Evolutionary conservation across 805 yeast genomes (phyloP).

Genomic region (Metschnikowia hibisci): DNA sequence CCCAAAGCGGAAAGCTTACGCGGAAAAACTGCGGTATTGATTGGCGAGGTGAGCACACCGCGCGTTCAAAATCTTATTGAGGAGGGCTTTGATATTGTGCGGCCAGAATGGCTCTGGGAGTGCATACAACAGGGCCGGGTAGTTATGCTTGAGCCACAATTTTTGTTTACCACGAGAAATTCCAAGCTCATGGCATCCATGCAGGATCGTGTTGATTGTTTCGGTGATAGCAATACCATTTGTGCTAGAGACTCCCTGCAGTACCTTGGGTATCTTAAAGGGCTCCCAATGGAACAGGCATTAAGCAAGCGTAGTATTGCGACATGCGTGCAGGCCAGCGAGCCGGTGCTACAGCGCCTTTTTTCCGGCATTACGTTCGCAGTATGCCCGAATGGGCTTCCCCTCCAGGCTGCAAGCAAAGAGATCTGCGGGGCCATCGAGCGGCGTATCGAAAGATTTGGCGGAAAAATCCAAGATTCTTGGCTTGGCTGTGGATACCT

Average conservation of each 20-base stretch:
- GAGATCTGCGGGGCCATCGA: neutral
- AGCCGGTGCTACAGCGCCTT: constrained; percentile 25
- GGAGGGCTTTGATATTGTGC: constrained; percentile 56
- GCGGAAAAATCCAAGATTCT: constrained; percentile 21
- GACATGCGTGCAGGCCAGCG: neutral
- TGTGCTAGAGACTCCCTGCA: constrained; percentile 16
- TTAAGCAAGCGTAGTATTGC: constrained; percentile 2
- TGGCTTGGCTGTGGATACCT: constrained; percentile 33
- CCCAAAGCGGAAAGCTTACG: constrained; percentile 11
- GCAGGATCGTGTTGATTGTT: constrained; percentile 45
- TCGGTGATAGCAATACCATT: constrained; percentile 58
- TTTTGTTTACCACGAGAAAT: constrained; percentile 45
- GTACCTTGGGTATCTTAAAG: constrained; percentile 8
- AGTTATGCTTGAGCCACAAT: constrained; percentile 57
- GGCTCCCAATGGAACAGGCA: constrained; percentile 11
- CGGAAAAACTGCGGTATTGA: constrained; percentile 16
- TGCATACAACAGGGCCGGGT: constrained; percentile 44
- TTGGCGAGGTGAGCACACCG: constrained; percentile 29
- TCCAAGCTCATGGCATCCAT: constrained; percentile 18
- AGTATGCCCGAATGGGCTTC: constrained; percentile 18
- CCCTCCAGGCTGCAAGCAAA: neutral
- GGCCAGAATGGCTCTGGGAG: constrained; percentile 71
- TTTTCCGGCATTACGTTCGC: constrained; percentile 35
- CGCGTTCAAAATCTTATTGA: constrained; percentile 22
- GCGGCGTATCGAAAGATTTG: constrained; percentile 44